phyloP scores from a whole-genome alignment of 768 basidiomycete genomes.

The Trametes maxima region DNA sequence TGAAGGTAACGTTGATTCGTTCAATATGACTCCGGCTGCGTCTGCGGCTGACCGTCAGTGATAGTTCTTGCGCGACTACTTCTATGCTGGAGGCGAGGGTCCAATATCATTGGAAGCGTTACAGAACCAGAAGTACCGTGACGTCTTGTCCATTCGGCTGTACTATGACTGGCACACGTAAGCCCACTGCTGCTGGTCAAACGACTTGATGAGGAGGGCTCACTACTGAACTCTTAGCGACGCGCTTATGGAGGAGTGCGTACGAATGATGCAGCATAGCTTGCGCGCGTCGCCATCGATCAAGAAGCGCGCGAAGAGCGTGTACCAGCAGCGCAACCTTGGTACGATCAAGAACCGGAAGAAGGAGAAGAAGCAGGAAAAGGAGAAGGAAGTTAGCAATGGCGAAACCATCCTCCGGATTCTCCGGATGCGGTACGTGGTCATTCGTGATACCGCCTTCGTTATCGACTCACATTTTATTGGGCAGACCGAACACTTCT shows the following conservation, averaged over 20 bases:
- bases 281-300: conserved; percentile 72
- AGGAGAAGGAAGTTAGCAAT: conserved; percentile 68
- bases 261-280: conserved; percentile 91
- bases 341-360: conserved; percentile 96
- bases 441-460: background rate
- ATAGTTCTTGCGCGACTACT: conserved; percentile 93
- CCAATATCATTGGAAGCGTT: conserved; percentile 83
- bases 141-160: conserved; percentile 83
- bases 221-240: conserved; percentile 48
- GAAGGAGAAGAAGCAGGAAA: conserved; percentile 85
- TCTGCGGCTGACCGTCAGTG: background rate
- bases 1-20: conserved; percentile 61
- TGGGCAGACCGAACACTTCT: conserved; percentile 66
- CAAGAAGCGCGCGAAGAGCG: conserved; percentile 90
- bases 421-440: conserved; percentile 85
- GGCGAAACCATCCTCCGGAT: conserved; percentile 95
- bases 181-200: conserved; percentile 32
- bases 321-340: conserved; percentile 89
- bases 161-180: conserved; percentile 98
- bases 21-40: no score
- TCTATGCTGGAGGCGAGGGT: conserved; percentile 92
- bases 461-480: background rate
- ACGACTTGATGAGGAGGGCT: background rate
- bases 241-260: conserved; percentile 91
- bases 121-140: conserved; percentile 94